Base-by-base conservation (phyloP, 768 basidiomycete species). In the Boletus pseudo-olivaceus region DNA sequence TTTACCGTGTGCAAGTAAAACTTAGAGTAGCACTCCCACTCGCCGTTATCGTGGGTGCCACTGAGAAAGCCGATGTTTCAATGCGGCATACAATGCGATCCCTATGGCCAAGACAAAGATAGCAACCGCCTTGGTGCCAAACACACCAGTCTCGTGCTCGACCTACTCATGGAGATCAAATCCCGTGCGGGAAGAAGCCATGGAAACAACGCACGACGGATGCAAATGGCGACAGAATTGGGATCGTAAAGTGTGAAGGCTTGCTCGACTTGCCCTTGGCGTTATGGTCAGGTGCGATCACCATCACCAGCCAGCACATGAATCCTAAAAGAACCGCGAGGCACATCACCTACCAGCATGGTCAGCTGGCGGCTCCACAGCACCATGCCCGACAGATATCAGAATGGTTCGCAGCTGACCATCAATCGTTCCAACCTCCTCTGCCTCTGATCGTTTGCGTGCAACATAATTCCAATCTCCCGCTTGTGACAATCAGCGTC, bases 181-280 rank as follows among this genome's bases (percentile, higher is more conserved):
- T 40, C 14, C 37, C 29, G 30, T 34, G 7, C 38, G 54, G 43
- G 30, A 44, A 52, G 41, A 40, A 38, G 32, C 37, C 14, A 20
- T 3, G 14, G 19, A 49, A 42, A 43, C 38, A 7, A 55, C 68
- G 30, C 23, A 90, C 88, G 64, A 90, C 88, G 10, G 87, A 88
- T 2, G 87, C 80, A 60, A 90, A 90, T 0, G 88, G 88, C 0
- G 88, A 90, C 17, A 90, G 67, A 4, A 90, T 83, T 5, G 88
- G 87, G 23, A 90, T 85, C 0, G 88, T 90, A 65, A 88, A 88
- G 64, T 89, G 88, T 1, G 79, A 74, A 1, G 84, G 54, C 46
- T 49, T 58, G 58, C 26, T 35, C 48, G 40, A 9, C 35, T 30
- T 57, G 46, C 42, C 17, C 49, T 49, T 61, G 49, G 53, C 41